Percentiles rank a stretch among this genome's conserved stretches.
phyloP scores from a whole-genome alignment of 192 early-diverging fungal genomes.

The Mortierella antarctica region DNA sequence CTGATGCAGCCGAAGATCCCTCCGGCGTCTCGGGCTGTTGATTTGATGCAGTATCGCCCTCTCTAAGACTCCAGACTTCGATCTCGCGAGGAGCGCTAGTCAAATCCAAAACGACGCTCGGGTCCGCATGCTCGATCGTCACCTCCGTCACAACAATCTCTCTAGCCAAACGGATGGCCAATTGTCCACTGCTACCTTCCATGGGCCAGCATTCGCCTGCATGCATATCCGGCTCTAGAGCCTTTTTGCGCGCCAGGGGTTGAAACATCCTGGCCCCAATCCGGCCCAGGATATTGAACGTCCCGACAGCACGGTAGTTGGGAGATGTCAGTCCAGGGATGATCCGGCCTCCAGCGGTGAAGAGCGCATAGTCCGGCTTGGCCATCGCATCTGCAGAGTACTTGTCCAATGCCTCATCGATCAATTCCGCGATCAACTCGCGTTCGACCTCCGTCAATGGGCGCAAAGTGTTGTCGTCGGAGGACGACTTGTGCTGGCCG shows the following conservation, averaged over 20 bases:
- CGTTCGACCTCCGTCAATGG: slow-evolving; percentile 30
- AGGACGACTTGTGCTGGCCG: not conserved
- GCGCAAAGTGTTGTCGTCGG: not conserved
- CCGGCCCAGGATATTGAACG: slow-evolving; percentile 31
- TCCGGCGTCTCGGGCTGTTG: slow-evolving; percentile 22
- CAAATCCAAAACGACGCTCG: slow-evolving; percentile 64
- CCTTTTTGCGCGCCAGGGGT: slow-evolving; percentile 41
- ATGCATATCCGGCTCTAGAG: slow-evolving; percentile 58
- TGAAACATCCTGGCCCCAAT: slow-evolving; percentile 46
- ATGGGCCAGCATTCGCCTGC: slow-evolving; percentile 85
- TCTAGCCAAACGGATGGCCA: slow-evolving; percentile 70
- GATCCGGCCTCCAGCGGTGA: slow-evolving; percentile 71
- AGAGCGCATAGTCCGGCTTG: slow-evolving; percentile 76
- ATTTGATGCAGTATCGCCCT: slow-evolving; percentile 13
- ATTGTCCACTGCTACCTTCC: slow-evolving; percentile 66
- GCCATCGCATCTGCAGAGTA: slow-evolving; percentile 68
- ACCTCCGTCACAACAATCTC: slow-evolving; percentile 68
- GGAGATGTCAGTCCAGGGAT: slow-evolving; percentile 70
- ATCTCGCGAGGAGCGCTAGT: slow-evolving; percentile 71
- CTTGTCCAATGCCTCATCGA: slow-evolving; percentile 68
- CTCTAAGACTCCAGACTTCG: slow-evolving; percentile 68
- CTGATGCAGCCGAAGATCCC: not conserved
- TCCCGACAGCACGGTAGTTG: slow-evolving; percentile 58
- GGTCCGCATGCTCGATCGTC: slow-evolving; percentile 76
- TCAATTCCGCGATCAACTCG: slow-evolving; percentile 58